Conservation (phyloP, 768 basidiomycete species). For the Tephrocybe sp. region DNA sequence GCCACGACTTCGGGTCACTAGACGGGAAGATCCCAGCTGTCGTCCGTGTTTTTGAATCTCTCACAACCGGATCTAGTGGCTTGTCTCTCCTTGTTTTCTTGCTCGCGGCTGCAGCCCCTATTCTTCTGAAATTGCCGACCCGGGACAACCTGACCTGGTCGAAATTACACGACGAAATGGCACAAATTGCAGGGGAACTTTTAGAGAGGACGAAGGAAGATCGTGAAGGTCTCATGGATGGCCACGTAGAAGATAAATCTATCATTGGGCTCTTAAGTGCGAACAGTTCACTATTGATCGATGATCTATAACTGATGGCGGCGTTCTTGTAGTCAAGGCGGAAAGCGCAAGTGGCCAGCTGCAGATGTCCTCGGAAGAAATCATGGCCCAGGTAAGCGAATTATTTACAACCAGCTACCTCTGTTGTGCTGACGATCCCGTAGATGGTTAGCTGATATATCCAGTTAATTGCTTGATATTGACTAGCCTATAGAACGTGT, state of each 20-base stretch:
- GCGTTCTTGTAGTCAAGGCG: conserved; percentile 31
- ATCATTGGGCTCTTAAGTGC: conserved; percentile 18
- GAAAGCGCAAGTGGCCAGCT: conserved; percentile 25
- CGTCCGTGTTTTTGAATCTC: conserved; percentile 34
- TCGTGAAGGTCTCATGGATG: conserved; percentile 22
- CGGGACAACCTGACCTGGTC: conserved; percentile 26
- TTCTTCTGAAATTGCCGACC: conserved; percentile 35
- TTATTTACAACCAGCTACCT: neutral
- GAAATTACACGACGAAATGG: conserved; percentile 32
- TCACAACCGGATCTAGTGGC: conserved; percentile 27
- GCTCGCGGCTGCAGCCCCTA: conserved; percentile 34
- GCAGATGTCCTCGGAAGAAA: conserved; percentile 38
- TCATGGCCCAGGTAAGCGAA: conserved; percentile 33
- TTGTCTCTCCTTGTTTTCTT: conserved; percentile 33
- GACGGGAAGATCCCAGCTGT: conserved; percentile 44
- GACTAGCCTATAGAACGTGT: conserved; percentile 26
- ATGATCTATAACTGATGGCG: neutral
- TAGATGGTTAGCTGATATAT: conserved; percentile 13
- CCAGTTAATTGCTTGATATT: neutral
- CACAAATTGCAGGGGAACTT: conserved; percentile 36
- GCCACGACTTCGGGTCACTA: conserved; percentile 53
- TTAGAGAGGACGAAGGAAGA: conserved; percentile 34
- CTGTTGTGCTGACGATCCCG: neutral
- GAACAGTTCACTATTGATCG: neutral
- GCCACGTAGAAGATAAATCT: conserved; percentile 32